A percentile compares a stretch with the other conserved stretches of the same genome.
phyloP scores from a whole-genome alignment of 306 rosid genomes.

The Carpinus fangiana region DNA sequence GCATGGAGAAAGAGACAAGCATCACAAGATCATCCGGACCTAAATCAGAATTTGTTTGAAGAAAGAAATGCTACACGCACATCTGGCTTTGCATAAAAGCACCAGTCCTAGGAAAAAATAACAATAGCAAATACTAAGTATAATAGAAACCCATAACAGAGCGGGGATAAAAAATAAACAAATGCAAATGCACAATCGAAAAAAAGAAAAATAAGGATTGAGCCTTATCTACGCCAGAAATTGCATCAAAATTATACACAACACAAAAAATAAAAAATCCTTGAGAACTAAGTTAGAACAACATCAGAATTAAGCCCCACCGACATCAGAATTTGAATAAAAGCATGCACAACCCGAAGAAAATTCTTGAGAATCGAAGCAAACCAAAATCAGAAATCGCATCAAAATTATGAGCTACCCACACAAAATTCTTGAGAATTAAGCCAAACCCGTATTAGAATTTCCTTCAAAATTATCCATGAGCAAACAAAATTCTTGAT shows the following conservation, averaged over 20 bases:
- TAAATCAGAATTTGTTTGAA: neutral
- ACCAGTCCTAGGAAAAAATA: neutral
- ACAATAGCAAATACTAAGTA: neutral
- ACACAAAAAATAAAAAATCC: neutral
- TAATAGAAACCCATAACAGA: neutral
- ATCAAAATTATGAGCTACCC: too few relatives aligned
- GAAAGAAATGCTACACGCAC: neutral
- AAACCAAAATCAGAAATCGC: too few relatives aligned
- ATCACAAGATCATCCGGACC: neutral
- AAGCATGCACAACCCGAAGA: too few relatives aligned
- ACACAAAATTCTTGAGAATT: neutral
- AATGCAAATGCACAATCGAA: neutral
- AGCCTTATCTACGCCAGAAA: neutral
- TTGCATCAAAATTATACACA: neutral
- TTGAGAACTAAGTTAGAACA: too few relatives aligned
- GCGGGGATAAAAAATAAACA: neutral
- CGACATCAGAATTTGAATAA: too few relatives aligned
- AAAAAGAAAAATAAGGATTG: neutral
- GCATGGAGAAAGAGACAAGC: neutral
- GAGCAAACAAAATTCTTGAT: neutral
- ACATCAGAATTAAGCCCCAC: too few relatives aligned
- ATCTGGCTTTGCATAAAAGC: neutral
- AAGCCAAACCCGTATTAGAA: neutral
- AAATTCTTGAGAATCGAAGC: too few relatives aligned
- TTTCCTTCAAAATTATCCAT: neutral